A percentile compares a stretch with the other conserved stretches of the same genome.
These are phyloP conservation scores for Zymoseptoria brevis DNA, from an alignment of 2,329 filamentous ascomycete genomes.

Conservation along the genomic window DNA sequence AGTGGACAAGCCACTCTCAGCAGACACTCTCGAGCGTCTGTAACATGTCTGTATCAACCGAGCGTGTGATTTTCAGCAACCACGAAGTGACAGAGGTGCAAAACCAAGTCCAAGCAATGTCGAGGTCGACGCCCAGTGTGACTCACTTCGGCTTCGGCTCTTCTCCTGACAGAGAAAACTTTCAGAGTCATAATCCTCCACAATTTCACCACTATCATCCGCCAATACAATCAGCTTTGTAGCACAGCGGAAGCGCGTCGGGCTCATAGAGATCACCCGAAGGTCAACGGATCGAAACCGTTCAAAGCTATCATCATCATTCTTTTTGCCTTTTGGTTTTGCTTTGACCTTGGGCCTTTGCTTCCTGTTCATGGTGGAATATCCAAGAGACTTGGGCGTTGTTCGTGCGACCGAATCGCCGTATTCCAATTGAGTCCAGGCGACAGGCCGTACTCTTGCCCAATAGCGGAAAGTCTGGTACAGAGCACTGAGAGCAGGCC, in stretches of 20 bases:
- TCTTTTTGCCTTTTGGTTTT: constrained; percentile 2
- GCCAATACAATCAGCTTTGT: constrained; percentile 4
- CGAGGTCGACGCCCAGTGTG: background rate
- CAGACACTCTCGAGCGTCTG: no score
- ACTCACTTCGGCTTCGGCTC: background rate
- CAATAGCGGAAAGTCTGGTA: background rate
- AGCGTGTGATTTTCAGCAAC: no score
- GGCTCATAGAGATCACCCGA: constrained; percentile 14
- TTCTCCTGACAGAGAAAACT: background rate
- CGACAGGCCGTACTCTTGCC: background rate
- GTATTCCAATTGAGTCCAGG: background rate
- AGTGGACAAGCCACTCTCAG: background rate
- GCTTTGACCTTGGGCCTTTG: background rate
- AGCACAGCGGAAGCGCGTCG: constrained; percentile 8
- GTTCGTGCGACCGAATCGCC: background rate
- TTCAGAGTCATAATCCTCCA: background rate
- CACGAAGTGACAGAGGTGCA: background rate
- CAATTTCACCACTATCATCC: background rate
- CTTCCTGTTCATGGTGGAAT: background rate
- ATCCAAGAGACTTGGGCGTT: background rate
- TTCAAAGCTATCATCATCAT: constrained; percentile 6
- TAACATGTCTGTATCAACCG: no score
- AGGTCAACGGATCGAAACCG: constrained; percentile 14
- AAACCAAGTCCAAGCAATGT: background rate
- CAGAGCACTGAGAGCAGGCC: background rate